Base-by-base conservation (phyloP, 2,329 filamentous ascomycete species). In the Penicillium concentricum region DNA sequence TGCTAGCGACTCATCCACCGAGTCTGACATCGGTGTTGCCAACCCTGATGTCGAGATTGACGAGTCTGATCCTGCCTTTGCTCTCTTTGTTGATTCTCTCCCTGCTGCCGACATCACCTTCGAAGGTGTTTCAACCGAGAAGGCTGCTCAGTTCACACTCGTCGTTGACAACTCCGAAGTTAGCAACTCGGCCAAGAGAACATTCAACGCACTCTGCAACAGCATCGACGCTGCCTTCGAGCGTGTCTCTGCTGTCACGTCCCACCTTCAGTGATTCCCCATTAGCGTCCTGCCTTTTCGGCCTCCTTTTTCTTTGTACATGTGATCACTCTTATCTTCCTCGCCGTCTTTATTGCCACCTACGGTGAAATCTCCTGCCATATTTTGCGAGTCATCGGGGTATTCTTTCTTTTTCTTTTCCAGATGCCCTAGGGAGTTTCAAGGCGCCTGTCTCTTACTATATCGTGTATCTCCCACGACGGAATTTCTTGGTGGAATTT, bases 111-210 rank as follows among this genome's bases (percentile, higher is more conserved):
- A 72, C 12, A 22, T 48, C 51, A 62, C 74, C 13, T 76, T 79
- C 54, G 81, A 81, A 45, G 82, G 82, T 37, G 76, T 89, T 57
- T 78, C 82, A 58, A 70, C 82, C 1, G 86, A 89, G 65, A 92
- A 92, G 79, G 77, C 85, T 46, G 77, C 83, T 15, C 81, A 83
- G 47, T 85, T 84, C 65, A 84, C 89, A 62, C 80, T 92, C n/a
- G 77, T 89, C 30, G 82, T 89, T 54, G 79, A 71, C 39, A 60
- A 64, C 12, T 58, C 54, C 18, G 67, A 71, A 10, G 56, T 66
- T 15, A 65, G 60, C 44, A 60, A 66, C 26, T 61, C 65, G 13
- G 62, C 68, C n/a, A 61, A 70, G 57, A 67, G 59, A 49, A 70
- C 68, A 4, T 74, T 79, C 57, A 67, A 71, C 57, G 63, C 66